A percentile compares a stretch with the other conserved stretches of the same genome.
phyloP scores from a whole-genome alignment of 1,284 basidiomycete species.

The Garcileccinum viscosum region DNA sequence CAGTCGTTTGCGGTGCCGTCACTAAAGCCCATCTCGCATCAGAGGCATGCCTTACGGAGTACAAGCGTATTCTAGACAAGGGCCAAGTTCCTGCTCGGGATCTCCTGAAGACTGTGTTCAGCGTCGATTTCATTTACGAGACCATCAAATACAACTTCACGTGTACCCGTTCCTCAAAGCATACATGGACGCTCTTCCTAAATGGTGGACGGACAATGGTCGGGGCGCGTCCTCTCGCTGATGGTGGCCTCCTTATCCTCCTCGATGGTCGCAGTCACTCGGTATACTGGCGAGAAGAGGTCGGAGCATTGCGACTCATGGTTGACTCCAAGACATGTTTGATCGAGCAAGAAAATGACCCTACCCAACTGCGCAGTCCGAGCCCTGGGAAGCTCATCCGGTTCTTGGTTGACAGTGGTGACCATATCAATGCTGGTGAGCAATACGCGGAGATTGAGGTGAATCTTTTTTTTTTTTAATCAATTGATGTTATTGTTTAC shows the following conservation, averaged over 20 bases:
- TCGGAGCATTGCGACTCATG: conserved; percentile 89
- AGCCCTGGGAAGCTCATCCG: conserved; percentile 97
- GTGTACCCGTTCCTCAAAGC: conserved; percentile 88
- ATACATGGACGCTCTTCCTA: conserved; percentile 92
- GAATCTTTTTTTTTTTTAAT: conserved; percentile 24
- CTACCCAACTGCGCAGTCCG: conserved; percentile 96
- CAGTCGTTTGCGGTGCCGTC: conserved; percentile 97
- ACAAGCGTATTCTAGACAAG: conserved; percentile 96
- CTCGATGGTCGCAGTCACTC: conserved; percentile 96
- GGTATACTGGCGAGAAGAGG: conserved; percentile 98
- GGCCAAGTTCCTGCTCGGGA: conserved; percentile 97
- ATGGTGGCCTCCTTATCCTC: conserved; percentile 92
- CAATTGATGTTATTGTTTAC: conserved; percentile 25
- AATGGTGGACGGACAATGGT: conserved; percentile 94
- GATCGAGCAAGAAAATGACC: conserved; percentile 99
- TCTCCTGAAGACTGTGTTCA: conserved; percentile 95
- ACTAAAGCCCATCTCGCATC: conserved; percentile 93
- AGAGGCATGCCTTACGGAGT: conserved; percentile 90
- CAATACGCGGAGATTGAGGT: conserved; percentile 99
- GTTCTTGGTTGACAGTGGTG: conserved; percentile 95
- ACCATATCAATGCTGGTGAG: conserved; percentile 95
- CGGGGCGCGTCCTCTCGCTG: conserved; percentile 89
- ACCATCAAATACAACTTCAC: conserved; percentile 96
- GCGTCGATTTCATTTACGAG: conserved; percentile 98
- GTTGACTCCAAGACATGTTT: conserved; percentile 97